Evolutionary conservation across 2,329 filamentous ascomycete species (phyloP).

Genomic region (Pestalotiopsis sp.): DNA sequence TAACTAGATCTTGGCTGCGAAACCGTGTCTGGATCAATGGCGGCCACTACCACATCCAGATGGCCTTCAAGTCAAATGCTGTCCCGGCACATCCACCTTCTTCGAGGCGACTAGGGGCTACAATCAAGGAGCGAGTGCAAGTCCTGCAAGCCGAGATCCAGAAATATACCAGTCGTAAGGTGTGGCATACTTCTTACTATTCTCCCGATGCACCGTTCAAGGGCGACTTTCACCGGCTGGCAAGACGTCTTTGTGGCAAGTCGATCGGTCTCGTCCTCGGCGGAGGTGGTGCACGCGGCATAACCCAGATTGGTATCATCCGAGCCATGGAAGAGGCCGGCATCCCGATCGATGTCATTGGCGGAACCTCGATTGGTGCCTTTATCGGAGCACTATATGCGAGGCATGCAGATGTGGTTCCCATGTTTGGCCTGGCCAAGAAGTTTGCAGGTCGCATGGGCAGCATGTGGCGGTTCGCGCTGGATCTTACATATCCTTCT

Average conservation of each 20-base stretch:
- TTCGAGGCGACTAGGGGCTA: constrained; percentile 74
- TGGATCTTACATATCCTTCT: constrained; percentile 94
- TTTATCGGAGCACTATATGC: constrained; percentile 96
- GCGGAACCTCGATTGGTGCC: constrained; percentile 92
- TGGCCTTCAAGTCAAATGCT: constrained; percentile 77
- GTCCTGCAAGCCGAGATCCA: constrained; percentile 96
- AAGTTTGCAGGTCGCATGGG: constrained; percentile 99
- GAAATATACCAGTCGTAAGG: constrained; percentile 92
- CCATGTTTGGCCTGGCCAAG: constrained; percentile 95
- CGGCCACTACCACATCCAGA: constrained; percentile 95
- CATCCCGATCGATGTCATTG: constrained; percentile 92
- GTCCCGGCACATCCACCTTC: constrained; percentile 75
- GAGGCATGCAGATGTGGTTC: constrained; percentile 92
- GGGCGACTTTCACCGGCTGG: constrained; percentile 92
- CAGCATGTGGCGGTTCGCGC: constrained; percentile 96
- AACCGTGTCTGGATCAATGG: constrained; percentile 98
- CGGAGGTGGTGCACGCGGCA: constrained; percentile 88
- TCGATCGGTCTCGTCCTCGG: constrained; percentile 93
- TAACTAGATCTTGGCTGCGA: constrained; percentile 85
- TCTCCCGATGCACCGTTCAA: constrained; percentile 92
- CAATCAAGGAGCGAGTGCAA: constrained; percentile 89
- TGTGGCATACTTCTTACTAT: constrained; percentile 87
- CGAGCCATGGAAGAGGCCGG: constrained; percentile 93
- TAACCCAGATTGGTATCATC: constrained; percentile 92
- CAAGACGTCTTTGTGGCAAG: constrained; percentile 86